Evolutionary conservation across 768 basidiomycete genomes (phyloP).

Genomic region (Ramaria sp.): DNA sequence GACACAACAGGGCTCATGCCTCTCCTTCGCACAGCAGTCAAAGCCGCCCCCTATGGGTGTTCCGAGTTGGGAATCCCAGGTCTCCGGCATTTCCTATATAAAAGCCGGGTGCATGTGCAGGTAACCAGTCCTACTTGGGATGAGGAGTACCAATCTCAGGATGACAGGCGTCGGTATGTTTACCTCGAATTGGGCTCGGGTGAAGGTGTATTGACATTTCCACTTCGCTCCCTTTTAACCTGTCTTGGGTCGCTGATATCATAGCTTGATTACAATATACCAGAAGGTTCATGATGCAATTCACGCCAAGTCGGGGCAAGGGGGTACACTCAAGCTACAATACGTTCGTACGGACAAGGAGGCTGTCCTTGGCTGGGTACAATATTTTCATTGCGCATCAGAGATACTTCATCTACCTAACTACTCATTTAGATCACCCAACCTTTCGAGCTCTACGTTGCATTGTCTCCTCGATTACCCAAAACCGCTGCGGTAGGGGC

Average conservation of each 20-base stretch:
- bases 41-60: slow-evolving; percentile 1
- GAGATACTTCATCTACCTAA: neutral
- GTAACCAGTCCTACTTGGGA: slow-evolving; percentile 80
- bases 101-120: slow-evolving; percentile 82
- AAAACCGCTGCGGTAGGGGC: slow-evolving; percentile 83
- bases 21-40: neutral
- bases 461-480: slow-evolving; percentile 71
- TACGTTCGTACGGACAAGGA: slow-evolving; percentile 81
- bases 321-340: slow-evolving; percentile 71
- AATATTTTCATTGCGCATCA: slow-evolving; percentile 18
- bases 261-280: slow-evolving; percentile 76
- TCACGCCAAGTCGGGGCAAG: slow-evolving; percentile 82
- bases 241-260: slow-evolving; percentile 8
- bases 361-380: slow-evolving; percentile 90
- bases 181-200: neutral
- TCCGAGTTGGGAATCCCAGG: slow-evolving; percentile 78
- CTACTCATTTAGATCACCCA: slow-evolving; percentile 66
- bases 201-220: neutral
- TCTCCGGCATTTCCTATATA: slow-evolving; percentile 90
- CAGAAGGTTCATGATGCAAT: slow-evolving; percentile 82
- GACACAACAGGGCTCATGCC: slow-evolving; percentile 40
- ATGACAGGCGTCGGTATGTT: slow-evolving; percentile 50
- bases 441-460: slow-evolving; percentile 84
- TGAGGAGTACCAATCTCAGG: slow-evolving; percentile 61
- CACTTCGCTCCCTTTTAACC: neutral